Conservation (phyloP, 306 rosid genomes). For the Pueraria montana region DNA sequence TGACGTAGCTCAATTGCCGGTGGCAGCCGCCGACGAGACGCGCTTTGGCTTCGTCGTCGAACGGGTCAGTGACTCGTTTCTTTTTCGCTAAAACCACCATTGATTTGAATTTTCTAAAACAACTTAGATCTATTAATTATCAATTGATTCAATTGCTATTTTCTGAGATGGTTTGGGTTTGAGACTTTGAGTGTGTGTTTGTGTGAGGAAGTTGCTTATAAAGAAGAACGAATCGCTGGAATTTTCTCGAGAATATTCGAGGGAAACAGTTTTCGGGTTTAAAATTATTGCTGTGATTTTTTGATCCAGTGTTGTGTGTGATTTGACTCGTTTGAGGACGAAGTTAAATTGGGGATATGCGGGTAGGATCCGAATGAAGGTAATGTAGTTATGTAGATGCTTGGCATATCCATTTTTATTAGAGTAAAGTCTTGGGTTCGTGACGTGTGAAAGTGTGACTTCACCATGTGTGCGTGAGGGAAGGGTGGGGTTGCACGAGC, state of each 20-base stretch:
- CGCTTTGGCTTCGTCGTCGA: slow-evolving; percentile 71
- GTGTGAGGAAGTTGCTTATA: slow-evolving; percentile 19
- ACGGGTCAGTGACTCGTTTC: slow-evolving; percentile 76
- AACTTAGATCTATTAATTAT: background rate
- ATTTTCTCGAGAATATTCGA: slow-evolving; percentile 58
- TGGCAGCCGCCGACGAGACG: slow-evolving; percentile 61
- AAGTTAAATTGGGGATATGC: slow-evolving; percentile 47
- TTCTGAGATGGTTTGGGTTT: background rate
- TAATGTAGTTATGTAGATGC: slow-evolving; percentile 43
- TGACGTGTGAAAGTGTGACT: slow-evolving; percentile 45
- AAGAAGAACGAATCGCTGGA: slow-evolving; percentile 19
- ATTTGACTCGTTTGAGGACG: background rate
- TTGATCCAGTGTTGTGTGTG: background rate
- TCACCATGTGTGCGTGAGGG: slow-evolving; percentile 29
- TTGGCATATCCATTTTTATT: slow-evolving; percentile 49
- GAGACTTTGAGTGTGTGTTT: background rate
- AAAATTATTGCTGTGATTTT: background rate
- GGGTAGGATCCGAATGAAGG: slow-evolving; percentile 39
- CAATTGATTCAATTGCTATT: background rate
- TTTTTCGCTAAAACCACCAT: slow-evolving; percentile 54
- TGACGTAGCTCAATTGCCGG: slow-evolving; percentile 51
- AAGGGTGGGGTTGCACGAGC: slow-evolving; percentile 41
- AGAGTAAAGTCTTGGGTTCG: background rate
- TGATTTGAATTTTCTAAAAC: background rate
- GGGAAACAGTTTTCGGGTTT: background rate